These are phyloP conservation scores for Claviceps capensis DNA, from an alignment of 2,329 filamentous ascomycete genomes.

Conservation along the genomic window DNA sequence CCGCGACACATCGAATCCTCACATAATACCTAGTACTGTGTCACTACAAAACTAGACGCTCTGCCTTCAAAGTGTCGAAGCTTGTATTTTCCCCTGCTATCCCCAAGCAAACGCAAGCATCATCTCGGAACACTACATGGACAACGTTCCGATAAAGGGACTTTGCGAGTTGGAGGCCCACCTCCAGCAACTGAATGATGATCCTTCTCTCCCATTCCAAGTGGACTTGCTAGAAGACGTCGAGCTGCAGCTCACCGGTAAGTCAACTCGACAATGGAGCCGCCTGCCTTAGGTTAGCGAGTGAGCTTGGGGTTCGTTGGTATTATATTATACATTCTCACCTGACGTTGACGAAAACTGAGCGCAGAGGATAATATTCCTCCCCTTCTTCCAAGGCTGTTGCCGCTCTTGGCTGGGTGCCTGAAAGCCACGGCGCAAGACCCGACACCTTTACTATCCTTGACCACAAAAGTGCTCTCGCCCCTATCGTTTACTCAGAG, in stretches of 20 bases:
- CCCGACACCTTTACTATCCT: slow-evolving; percentile 34
- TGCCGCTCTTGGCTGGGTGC: slow-evolving; percentile 39
- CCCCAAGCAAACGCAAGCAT: slow-evolving; percentile 16
- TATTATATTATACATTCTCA: background rate
- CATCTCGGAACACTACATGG: slow-evolving; percentile 26
- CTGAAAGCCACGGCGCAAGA: slow-evolving; percentile 37
- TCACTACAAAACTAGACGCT: background rate
- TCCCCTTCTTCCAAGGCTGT: slow-evolving; percentile 35
- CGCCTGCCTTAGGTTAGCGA: background rate
- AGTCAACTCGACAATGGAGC: background rate
- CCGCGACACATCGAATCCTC: background rate
- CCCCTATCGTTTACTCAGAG: slow-evolving; percentile 38
- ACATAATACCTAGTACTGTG: background rate
- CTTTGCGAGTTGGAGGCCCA: slow-evolving; percentile 41
- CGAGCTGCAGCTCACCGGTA: slow-evolving; percentile 43
- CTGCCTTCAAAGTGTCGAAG: background rate
- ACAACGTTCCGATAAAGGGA: slow-evolving; percentile 33
- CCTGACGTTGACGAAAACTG: background rate
- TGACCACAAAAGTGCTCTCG: slow-evolving; percentile 41
- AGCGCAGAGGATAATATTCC: slow-evolving; percentile 35
- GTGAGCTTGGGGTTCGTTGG: background rate
- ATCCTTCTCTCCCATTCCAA: slow-evolving; percentile 28
- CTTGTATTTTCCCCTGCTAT: background rate
- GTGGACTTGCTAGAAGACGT: slow-evolving; percentile 44
- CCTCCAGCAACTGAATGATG: slow-evolving; percentile 33